A percentile compares a stretch with the other conserved stretches of the same genome.
These are phyloP conservation scores for Cryptococcus wingfieldii DNA, from an alignment of 1,284 basidiomycete genomes.

Conservation along the genomic window DNA sequence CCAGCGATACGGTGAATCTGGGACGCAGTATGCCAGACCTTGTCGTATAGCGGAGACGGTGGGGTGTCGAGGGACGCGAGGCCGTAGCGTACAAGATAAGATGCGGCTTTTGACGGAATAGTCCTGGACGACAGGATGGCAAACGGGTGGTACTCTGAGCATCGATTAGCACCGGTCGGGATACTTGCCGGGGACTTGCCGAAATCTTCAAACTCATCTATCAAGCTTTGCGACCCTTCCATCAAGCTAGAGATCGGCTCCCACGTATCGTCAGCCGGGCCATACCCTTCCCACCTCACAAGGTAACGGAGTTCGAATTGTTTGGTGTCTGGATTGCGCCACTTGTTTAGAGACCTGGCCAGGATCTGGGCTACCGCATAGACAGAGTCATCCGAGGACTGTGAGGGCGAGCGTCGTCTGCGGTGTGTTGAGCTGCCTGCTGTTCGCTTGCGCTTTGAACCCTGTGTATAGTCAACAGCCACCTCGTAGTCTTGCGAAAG, in stretches of 20 bases:
- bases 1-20: slow-evolving; percentile 11
- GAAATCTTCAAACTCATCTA: slow-evolving; percentile 46
- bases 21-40: slow-evolving; percentile 18
- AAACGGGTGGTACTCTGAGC: slow-evolving; percentile 19
- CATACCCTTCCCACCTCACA: slow-evolving; percentile 62
- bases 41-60: slow-evolving; percentile 20
- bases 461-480: not conserved
- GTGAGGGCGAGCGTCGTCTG: not conserved
- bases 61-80: not conserved
- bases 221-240: slow-evolving; percentile 51
- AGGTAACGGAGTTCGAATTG: slow-evolving; percentile 49
- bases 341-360: slow-evolving; percentile 21
- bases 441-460: not conserved
- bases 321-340: slow-evolving; percentile 5
- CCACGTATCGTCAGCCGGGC: slow-evolving; percentile 60
- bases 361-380: slow-evolving; percentile 23
- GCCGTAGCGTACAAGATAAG: slow-evolving; percentile 23
- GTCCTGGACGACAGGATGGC: slow-evolving; percentile 14
- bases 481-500: not conserved
- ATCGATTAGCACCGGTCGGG: not conserved
- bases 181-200: slow-evolving; percentile 11
- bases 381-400: not conserved
- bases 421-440: not conserved
- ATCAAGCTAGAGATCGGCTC: slow-evolving; percentile 54
- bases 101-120: not conserved